Evolutionary conservation across 2,329 filamentous ascomycete genomes (phyloP), one percentile per base, ranked within the genome.

Genomic region (Colletotrichum musae): DNA sequence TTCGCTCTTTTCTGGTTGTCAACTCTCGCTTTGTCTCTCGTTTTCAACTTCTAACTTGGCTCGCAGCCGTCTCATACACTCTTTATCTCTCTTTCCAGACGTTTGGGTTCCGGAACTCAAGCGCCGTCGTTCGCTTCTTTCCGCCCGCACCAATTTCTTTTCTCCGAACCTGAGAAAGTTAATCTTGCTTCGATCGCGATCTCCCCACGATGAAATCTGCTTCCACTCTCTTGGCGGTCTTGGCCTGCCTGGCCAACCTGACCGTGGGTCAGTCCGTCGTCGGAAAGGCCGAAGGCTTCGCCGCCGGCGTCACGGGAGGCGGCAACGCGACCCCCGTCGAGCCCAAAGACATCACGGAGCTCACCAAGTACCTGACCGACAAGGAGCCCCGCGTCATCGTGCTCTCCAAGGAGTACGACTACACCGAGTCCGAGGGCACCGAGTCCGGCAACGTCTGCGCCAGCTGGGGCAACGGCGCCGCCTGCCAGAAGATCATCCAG

Each of bases 251-350:
- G 13, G 47, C 39, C 47, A 58, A 68, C 52, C 36, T 66, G 32
- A 24, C 65, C 10, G 48, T 51, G n/a, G 54, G 64, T 16, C 64
- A 68, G 50, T 56, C 50, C 45, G 76, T 78, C 16, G 64, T 71
- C 10, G 77, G 77, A 24, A 74, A 73, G 28, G 72, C 77, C 3
- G 75, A 77, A 36, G 77, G 77, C 24, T 78, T 78, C 41, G 77
- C 77, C 15, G 62, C 72, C 5, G 76, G 85, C 41, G 83, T 86
- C 1, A 88, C 86, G 39, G 87, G 87, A 47, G 87, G 87, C 71
- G 86, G 86, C 36, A 78, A 74, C 59, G 85, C 84, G 15, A 76
- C 82, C 13, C 79, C 84, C 6, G 72, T 72, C 0, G 81, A 82
- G 53, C 86, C 85, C 16, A 77, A 76, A 24, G 80, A 80, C 50